Evolutionary conservation across 176 grass and related monocot genomes (phyloP).

Genomic region (Olyra latifolia): DNA sequence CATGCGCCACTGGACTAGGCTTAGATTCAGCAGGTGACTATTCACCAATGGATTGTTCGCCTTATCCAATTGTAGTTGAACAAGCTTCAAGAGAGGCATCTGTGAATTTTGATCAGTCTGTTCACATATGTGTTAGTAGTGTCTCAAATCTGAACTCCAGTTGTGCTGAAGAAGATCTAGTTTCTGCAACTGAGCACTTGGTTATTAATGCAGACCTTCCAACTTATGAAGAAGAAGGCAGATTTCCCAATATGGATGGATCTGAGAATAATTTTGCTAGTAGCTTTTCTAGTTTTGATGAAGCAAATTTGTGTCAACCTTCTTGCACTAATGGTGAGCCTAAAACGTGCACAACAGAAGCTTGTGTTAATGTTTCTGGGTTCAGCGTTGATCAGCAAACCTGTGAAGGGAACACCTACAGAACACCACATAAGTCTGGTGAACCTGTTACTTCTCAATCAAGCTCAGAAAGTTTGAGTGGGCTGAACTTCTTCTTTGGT

Average conservation of each 20-base stretch:
- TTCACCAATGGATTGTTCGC: slow-evolving; percentile 94
- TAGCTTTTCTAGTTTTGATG: slow-evolving; percentile 55
- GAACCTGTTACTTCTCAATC: slow-evolving; percentile 25
- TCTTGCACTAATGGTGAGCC: slow-evolving; percentile 30
- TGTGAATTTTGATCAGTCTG: slow-evolving; percentile 34
- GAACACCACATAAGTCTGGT: slow-evolving; percentile 3
- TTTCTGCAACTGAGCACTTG: slow-evolving; percentile 57
- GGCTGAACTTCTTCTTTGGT: slow-evolving; percentile 49
- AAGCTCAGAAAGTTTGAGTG: slow-evolving; percentile 37
- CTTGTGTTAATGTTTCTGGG: slow-evolving; percentile 7
- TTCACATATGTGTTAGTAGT: slow-evolving; percentile 21
- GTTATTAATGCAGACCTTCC: slow-evolving; percentile 45
- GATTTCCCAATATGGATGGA: slow-evolving; percentile 17
- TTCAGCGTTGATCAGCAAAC: slow-evolving; percentile 27
- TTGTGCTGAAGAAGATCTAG: slow-evolving; percentile 50
- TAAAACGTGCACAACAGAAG: slow-evolving; percentile 32
- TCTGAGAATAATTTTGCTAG: slow-evolving; percentile 40
- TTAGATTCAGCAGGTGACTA: slow-evolving; percentile 51
- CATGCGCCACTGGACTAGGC: slow-evolving; percentile 27
- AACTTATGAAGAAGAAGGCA: slow-evolving; percentile 25
- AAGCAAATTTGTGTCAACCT: slow-evolving; percentile 29
- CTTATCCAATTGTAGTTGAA: slow-evolving; percentile 50
- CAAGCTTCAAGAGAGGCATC: slow-evolving; percentile 42
- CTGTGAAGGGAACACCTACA: slow-evolving; percentile 22
- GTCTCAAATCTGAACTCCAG: slow-evolving; percentile 34